Conservation (phyloP, 345 rosid species). For the Microcos paniculata region DNA sequence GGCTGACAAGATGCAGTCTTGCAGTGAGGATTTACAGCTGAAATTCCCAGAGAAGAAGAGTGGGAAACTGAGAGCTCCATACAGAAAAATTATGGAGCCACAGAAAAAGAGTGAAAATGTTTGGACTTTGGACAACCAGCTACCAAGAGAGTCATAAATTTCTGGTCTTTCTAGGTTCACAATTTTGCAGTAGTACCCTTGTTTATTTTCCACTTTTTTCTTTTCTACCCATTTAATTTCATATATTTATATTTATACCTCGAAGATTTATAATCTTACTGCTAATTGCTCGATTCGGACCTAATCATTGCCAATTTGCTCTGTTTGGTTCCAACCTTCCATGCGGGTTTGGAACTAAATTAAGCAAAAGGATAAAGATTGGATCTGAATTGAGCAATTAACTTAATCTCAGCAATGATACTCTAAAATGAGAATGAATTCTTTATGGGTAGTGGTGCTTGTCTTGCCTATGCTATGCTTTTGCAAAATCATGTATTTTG, state of each 20-base stretch:
- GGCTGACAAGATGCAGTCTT: constrained; percentile 18
- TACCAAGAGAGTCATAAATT: background rate
- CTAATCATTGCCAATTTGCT: too few species aligned
- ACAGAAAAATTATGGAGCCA: background rate
- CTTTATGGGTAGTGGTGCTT: too few species aligned
- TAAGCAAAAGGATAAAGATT: too few species aligned
- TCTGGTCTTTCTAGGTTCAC: constrained; percentile 8
- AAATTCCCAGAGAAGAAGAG: constrained; percentile 32
- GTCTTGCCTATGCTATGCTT: too few species aligned
- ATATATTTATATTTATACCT: background rate
- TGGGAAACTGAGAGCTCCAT: constrained; percentile 50
- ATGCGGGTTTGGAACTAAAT: too few species aligned
- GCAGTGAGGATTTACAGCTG: constrained; percentile 26
- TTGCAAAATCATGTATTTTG: too few species aligned
- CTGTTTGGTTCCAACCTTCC: too few species aligned
- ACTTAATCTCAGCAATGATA: too few species aligned
- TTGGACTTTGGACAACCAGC: background rate
- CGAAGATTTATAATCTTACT: too few species aligned
- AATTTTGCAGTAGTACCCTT: background rate
- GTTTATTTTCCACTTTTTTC: background rate
- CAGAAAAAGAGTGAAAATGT: background rate
- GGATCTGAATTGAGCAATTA: too few species aligned
- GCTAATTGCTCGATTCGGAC: too few species aligned
- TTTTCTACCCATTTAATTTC: background rate
- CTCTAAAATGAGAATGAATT: too few species aligned